Evolutionary conservation across 306 rosid species (phyloP), one percentile per base, ranked within the genome.

Genomic region (Gastrolobium bilobum): DNA sequence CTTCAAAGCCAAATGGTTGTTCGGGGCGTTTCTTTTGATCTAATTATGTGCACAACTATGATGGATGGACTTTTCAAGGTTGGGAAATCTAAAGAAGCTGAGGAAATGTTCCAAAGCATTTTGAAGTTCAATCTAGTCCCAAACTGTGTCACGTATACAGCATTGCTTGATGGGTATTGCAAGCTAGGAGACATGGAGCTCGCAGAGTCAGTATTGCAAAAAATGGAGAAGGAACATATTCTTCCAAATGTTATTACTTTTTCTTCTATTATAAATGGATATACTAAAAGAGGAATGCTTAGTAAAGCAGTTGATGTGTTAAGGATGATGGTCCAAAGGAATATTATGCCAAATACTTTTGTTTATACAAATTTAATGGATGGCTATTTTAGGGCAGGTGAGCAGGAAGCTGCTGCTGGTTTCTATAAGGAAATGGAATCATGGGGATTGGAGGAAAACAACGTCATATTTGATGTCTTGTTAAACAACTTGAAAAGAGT

Each of bases 41-140:
- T 89, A 35, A 83, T 91, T 74, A n/a, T 76, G 46, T 93, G 84
- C 76, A 89, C 97, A 84, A 78, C 88, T 71, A 67, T 93, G 56
- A 85, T 95, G 83, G 89, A 86, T 83, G 98, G 97, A 43, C 97
- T 95, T 61, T 93, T 91, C 76, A 93, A 89, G 85, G 85, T 62
- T 83, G 93, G 94, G 61, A 89, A 81, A 79, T 10, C 68, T 46
- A 50, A 65, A 77, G 96, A 91, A 48, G 98, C 96, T 3, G 91
- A 86, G 81, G 76, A 74, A 69, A 74, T 88, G 88, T 90, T 88
- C 62, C 76, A 15, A 60, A 91, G 76, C 73, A 83, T 87, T 68
- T 77, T 79, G 33, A 87, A 87, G 82, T 84, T 85, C 77, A 84
- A 86, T 78, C 84, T 90, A 67, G 69, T 82, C 47, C 98, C 98